Evolutionary conservation across 305 asterid genomes (phyloP), one percentile per base, ranked within the genome.

Genomic region (Fraxinus sp.): DNA sequence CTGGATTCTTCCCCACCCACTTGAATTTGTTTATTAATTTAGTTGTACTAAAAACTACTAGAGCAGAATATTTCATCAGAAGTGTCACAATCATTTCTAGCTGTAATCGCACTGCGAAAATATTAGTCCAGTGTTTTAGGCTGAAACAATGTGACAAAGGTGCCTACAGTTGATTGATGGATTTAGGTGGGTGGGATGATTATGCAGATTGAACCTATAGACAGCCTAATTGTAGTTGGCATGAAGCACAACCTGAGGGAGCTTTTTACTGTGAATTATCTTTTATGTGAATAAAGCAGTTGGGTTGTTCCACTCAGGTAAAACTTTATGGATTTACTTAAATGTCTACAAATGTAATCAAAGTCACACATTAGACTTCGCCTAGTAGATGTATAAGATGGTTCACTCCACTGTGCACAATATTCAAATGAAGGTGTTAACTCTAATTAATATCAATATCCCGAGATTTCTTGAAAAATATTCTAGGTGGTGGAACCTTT

Each of bases 71-170:
- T 73, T 73, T 73, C 46, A 62, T 43, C 55, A 4, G 70, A 43
- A 64, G 52, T 33, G 84, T 85, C 86, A 26, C 80, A 82, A 78
- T 88, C 86, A 80, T 55, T 39, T 57, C 35, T 87, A 84, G 89
- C 87, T 85, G 89, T 86, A 87, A 85, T 81, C 78, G 81, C 89
- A 83, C 85, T 75, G 35, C 9, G 22, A 32, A 68, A 77, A 82
- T 79, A 59, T 77, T 13, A 26, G 1, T 13, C 20, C 13, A 68
- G 75, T 68, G 75, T 30, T 28, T 28, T 68, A 13, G 37, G 75
- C 75, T 26, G 39, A 10, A 13, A 24, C 13, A 55, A 62, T 18
- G 22, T 36, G 46, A 57, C 37, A 74, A 37, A 22, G 8, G 1
- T 28, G 39, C 4, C 75, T 28, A 26, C 26, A 26, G 75, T 28